Conservation (phyloP, 768 basidiomycete species). For the Astraeus odoratus region DNA sequence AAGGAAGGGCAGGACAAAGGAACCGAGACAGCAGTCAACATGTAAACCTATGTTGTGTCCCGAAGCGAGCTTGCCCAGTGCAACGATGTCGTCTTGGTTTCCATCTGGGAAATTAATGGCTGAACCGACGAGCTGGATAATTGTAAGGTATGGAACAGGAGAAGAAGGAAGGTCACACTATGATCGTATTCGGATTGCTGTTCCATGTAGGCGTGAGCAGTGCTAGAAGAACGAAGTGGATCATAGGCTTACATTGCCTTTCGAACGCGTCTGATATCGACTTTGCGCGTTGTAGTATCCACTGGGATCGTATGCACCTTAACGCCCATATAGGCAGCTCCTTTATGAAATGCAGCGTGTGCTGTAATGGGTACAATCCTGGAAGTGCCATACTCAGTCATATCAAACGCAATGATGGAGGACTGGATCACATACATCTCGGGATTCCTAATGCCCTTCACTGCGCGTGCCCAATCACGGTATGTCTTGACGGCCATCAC, state of each 20-base stretch:
- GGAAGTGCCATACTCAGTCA: not conserved
- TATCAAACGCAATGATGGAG: not conserved
- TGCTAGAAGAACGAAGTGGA: not conserved
- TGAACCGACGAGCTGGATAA: constrained; percentile 69
- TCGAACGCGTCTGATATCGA: constrained; percentile 65
- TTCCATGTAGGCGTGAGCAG: constrained; percentile 3
- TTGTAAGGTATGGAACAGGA: not conserved
- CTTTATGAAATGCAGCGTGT: constrained; percentile 96
- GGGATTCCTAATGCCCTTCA: constrained; percentile 84
- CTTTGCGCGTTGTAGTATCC: constrained; percentile 67
- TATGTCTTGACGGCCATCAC: constrained; percentile 94
- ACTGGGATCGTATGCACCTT: constrained; percentile 88
- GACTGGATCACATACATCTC: constrained; percentile 63
- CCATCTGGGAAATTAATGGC: constrained; percentile 83
- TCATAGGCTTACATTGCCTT: constrained; percentile 72
- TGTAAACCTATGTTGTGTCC: constrained; percentile 78
- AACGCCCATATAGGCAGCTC: constrained; percentile 78
- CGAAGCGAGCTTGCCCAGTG: constrained; percentile 67
- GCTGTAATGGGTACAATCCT: constrained; percentile 82
- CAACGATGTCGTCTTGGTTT: constrained; percentile 79
- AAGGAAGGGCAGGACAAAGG: constrained; percentile 91
- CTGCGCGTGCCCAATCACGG: constrained; percentile 81
- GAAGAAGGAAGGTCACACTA: constrained; percentile 39
- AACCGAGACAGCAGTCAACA: constrained; percentile 92
- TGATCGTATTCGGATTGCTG: constrained; percentile 84